phyloP scores from a whole-genome alignment of 768 basidiomycete species.

The Dictyophora rubrovolvata region DNA sequence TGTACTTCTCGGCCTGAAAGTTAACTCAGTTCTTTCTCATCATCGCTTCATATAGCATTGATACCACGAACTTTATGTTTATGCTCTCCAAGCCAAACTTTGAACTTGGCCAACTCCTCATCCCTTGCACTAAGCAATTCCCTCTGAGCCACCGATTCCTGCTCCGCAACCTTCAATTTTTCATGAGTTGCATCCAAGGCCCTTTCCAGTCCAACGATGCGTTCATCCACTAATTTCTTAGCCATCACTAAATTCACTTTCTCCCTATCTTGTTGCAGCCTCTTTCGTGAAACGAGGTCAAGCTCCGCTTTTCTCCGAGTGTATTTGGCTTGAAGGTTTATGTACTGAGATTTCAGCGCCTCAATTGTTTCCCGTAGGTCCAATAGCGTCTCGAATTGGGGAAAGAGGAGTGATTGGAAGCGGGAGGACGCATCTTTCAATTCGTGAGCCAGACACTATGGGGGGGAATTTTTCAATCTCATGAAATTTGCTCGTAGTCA shows the following conservation, averaged over 20 bases:
- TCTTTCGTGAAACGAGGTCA: neutral
- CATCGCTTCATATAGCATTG: neutral
- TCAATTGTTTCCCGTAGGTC: neutral
- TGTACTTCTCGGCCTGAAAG: neutral
- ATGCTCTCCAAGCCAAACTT: neutral
- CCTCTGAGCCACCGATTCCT: neutral
- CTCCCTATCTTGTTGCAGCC: neutral
- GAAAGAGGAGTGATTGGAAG: neutral
- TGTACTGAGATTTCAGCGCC: neutral
- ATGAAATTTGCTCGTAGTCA: too few species aligned
- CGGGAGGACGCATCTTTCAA: neutral
- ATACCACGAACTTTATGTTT: neutral
- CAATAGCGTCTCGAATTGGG: neutral
- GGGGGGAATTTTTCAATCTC: neutral
- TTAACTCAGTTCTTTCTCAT: neutral
- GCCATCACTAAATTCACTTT: neutral
- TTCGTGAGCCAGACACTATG: neutral
- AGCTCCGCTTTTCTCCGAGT: neutral
- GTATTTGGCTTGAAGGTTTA: neutral
- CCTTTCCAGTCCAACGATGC: neutral
- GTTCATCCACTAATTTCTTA: constrained; percentile 2
- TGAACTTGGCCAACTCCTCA: neutral
- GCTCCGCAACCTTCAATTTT: neutral
- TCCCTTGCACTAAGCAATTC: neutral
- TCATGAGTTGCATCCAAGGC: neutral